Conservation (phyloP, 208 protist species). For the Angomonas ambiguus region DNA sequence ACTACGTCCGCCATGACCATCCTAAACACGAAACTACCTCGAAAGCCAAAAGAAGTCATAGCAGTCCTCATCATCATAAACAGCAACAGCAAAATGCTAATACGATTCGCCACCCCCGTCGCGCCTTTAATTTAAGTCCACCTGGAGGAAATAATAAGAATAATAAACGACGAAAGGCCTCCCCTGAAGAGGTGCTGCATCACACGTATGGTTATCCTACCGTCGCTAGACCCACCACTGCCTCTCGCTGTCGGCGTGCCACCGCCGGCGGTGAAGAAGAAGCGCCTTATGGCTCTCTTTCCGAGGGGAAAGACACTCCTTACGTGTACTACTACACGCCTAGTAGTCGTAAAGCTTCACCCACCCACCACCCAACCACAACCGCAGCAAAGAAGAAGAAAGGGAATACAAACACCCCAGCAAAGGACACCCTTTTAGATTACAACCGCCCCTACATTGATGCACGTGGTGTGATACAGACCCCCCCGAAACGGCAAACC, state of each 20-base stretch:
- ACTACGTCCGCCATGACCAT: slow-evolving; percentile 54
- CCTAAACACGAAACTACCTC: background rate
- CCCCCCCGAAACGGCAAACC: background rate
- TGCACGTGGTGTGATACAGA: background rate
- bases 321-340: too few species aligned
- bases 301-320: too few species aligned
- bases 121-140: too few species aligned
- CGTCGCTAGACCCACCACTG: background rate
- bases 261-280: too few species aligned
- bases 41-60: background rate
- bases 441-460: background rate
- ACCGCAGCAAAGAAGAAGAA: too few species aligned
- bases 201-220: background rate
- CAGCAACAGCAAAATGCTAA: background rate
- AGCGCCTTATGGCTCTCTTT: too few species aligned
- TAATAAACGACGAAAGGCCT: background rate
- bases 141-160: slow-evolving; percentile 6
- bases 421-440: too few species aligned
- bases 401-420: too few species aligned
- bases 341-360: too few species aligned
- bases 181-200: background rate
- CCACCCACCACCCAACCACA: too few species aligned
- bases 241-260: background rate
- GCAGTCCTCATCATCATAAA: background rate
- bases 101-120: too few species aligned